phyloP scores from a whole-genome alignment of 228 moss, liverwort and hornwort genomes.

The Sphagnum fallax region DNA sequence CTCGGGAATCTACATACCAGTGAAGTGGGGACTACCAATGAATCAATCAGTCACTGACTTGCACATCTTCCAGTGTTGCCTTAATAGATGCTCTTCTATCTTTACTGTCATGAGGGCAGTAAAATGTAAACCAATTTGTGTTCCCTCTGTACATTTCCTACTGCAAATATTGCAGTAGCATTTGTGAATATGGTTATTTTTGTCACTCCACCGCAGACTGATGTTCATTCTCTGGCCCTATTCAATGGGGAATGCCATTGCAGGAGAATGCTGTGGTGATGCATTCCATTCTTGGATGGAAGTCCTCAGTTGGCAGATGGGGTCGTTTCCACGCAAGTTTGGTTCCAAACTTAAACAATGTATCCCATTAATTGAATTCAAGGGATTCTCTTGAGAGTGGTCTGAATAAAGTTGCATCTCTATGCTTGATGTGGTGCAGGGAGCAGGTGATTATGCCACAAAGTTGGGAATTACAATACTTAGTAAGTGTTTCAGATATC shows the following conservation, averaged over 20 bases:
- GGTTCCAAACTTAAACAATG: not conserved
- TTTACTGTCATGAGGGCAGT: too few species aligned
- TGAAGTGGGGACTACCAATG: too few species aligned
- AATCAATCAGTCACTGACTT: too few species aligned
- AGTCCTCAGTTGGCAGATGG: constrained; percentile 87
- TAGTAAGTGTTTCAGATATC: constrained; percentile 34
- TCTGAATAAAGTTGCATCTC: not conserved
- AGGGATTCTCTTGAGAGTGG: too few species aligned
- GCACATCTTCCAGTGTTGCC: not conserved
- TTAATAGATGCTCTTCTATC: not conserved
- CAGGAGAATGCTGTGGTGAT: constrained; percentile 96
- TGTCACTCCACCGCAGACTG: too few species aligned
- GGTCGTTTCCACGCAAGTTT: constrained; percentile 78
- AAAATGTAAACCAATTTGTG: too few species aligned
- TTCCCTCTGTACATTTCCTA: too few species aligned
- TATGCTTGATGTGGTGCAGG: constrained; percentile 31
- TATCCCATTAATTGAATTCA: too few species aligned
- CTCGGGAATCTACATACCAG: too few species aligned
- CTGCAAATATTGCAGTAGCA: too few species aligned
- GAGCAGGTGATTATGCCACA: constrained; percentile 78
- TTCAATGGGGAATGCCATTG: not conserved
- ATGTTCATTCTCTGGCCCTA: too few species aligned
- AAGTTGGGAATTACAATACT: constrained; percentile 95
- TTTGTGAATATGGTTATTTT: too few species aligned
- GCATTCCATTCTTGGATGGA: constrained; percentile 97